Evolutionary conservation across 805 yeast species (phyloP).

Genomic region (Candida schatavii): DNA sequence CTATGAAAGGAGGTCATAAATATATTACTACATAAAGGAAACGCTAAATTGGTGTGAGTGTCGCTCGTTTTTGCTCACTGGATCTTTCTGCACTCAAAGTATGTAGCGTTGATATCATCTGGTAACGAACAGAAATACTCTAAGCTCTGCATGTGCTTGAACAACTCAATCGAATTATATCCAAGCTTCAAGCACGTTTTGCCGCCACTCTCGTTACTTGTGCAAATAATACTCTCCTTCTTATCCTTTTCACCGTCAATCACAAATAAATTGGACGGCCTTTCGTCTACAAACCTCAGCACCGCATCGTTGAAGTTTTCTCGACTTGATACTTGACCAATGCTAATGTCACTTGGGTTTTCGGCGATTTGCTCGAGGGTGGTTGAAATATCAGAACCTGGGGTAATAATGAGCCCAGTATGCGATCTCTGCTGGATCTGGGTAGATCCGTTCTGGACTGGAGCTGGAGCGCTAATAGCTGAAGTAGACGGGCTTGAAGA

Average conservation of each 20-base stretch:
- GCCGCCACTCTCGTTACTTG: constrained; percentile 41
- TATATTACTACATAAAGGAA: no score
- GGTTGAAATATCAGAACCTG: constrained; percentile 23
- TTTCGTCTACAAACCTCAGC: constrained; percentile 25
- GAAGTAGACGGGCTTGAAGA: constrained; percentile 5
- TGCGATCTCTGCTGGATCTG: constrained; percentile 29
- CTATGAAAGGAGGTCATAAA: no score
- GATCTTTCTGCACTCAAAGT: constrained; percentile 50
- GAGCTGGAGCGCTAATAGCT: constrained; percentile 5
- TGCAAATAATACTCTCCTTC: constrained; percentile 44
- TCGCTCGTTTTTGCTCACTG: no score
- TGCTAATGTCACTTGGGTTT: constrained; percentile 8
- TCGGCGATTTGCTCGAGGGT: constrained; percentile 28
- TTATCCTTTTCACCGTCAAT: constrained; percentile 41
- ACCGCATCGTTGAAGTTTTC: constrained; percentile 21
- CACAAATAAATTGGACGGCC: constrained; percentile 34
- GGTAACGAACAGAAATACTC: constrained; percentile 52
- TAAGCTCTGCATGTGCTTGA: constrained; percentile 47
- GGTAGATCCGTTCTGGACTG: constrained; percentile 5
- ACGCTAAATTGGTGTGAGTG: no score
- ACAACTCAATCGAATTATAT: constrained; percentile 39
- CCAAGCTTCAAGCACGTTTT: constrained; percentile 46
- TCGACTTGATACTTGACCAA: constrained; percentile 7
- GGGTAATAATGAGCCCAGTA: constrained; percentile 17
- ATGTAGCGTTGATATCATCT: constrained; percentile 46